A percentile compares a stretch with the other conserved stretches of the same genome.
phyloP scores from a whole-genome alignment of 495 filamentous ascomycete species.

The Talaromyces nanjingensis region DNA sequence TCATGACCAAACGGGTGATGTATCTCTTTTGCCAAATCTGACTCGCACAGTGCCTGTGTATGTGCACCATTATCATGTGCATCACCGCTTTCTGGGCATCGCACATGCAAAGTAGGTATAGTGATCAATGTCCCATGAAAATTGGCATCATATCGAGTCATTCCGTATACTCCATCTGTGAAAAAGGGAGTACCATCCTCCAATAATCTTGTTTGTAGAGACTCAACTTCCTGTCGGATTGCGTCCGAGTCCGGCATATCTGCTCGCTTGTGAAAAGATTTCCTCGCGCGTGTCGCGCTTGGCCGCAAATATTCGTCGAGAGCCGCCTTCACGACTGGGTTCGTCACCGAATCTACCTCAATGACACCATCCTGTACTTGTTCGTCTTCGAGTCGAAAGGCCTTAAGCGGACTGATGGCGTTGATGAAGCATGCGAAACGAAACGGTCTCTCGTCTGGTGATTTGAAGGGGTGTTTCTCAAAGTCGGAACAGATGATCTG shows the following conservation, averaged over 20 bases:
- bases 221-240: constrained; percentile 2
- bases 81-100: constrained; percentile 3
- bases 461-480: constrained; percentile 12
- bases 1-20: constrained; percentile 5
- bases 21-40: not conserved
- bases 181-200: not conserved
- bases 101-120: constrained; percentile 4
- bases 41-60: constrained; percentile 1
- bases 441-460: constrained; percentile 9
- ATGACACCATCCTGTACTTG: not conserved
- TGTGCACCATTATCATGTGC: constrained; percentile 2
- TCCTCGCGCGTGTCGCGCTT: constrained; percentile 4
- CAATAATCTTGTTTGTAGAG: constrained; percentile 1
- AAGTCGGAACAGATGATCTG: constrained; percentile 12
- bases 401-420: constrained; percentile 8
- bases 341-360: constrained; percentile 1
- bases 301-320: constrained; percentile 1
- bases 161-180: constrained; percentile 6
- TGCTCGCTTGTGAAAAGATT: not conserved
- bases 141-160: constrained; percentile 1
- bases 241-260: not conserved
- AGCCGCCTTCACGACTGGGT: constrained; percentile 1
- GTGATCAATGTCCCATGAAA: constrained; percentile 7
- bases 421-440: constrained; percentile 14
- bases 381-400: constrained; percentile 7